Percentiles rank a stretch among this genome's conserved stretches.
These are phyloP conservation scores for Sclerospora graminicola DNA, from an alignment of 352 stramenopile genomes.

Conservation along the genomic window DNA sequence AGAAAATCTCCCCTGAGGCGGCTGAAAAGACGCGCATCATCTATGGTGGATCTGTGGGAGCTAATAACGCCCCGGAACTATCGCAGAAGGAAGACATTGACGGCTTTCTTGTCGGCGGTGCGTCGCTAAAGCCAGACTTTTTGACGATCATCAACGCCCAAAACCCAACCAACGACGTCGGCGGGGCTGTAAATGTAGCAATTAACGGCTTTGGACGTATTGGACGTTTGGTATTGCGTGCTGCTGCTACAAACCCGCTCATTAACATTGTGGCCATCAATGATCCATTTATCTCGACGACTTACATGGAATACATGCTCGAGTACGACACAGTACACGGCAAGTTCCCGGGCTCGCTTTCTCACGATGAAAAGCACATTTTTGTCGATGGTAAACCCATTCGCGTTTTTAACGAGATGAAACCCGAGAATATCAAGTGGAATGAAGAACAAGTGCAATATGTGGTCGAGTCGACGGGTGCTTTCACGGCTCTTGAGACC, in stretches of 20 bases:
- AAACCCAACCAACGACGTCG: conserved; percentile 37
- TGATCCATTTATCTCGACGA: conserved; percentile 91
- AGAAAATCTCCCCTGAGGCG: conserved; percentile 87
- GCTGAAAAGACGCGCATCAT: conserved; percentile 92
- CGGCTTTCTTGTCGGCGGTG: conserved; percentile 96
- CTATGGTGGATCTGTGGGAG: conserved; percentile 95
- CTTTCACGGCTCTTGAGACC: conserved; percentile 83
- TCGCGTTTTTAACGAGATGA: conserved; percentile 90
- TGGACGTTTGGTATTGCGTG: conserved; percentile 93
- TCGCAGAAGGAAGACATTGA: conserved; percentile 96
- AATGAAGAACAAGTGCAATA: conserved; percentile 86
- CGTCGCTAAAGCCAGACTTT: conserved; percentile 96
- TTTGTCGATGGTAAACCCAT: conserved; percentile 91
- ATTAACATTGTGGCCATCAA: conserved; percentile 92
- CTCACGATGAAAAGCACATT: conserved; percentile 81
- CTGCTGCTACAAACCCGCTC: conserved; percentile 77
- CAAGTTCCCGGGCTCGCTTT: conserved; percentile 76
- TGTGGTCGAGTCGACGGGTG: conserved; percentile 87
- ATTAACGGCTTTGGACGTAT: conserved; percentile 99
- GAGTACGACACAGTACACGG: conserved; percentile 91
- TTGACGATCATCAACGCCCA: conserved; percentile 94
- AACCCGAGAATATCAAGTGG: conserved; percentile 93
- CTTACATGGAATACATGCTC: conserved; percentile 97
- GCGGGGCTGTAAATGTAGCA: conserved; percentile 86
- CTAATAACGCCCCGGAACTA: conserved; percentile 87